Evolutionary conservation across 1,284 basidiomycete species (phyloP), one percentile per base, ranked within the genome.

Genomic region (Ganoderma lucidum): DNA sequence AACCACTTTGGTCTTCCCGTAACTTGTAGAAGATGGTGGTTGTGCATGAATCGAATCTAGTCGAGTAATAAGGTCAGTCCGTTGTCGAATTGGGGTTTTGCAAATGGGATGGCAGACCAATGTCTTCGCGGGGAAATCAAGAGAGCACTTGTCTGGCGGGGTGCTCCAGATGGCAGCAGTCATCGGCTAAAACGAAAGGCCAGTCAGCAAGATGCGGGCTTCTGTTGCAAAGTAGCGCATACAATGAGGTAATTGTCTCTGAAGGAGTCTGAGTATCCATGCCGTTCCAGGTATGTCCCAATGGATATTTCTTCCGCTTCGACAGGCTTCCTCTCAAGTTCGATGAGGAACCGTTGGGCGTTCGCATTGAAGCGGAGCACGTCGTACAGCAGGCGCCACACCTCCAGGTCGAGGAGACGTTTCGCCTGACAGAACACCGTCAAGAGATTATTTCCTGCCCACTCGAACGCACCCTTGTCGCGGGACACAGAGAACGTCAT

Each of bases 91-190:
- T 42, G 12, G 59, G 23, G 59, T 8, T 37, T 42, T 41, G 39
- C 14, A 8, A 35, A 14, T 61, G 39, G 32, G 23, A 23, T 1
- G 15, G 73, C 80, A 10, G 70, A 93, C 88, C 75, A 95, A 80
- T 0, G 93, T 94, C 28, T 84, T 83, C 0, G 89, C 92, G 6
- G 93, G 93, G 76, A 95, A 94, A 69, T 92, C 89, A 55, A 90
- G 79, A 8, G 89, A 84, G 68, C 91, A 93, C 72, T 88, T 88
- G 74, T 91, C 89, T 5, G 93, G 90, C 0, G 93, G 90, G 0
- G 92, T 94, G 58, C 89, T 92, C 93, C 93, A 96, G 64, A 95
- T 91, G 3, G 90, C 90, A 1, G 91, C 91, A 23, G 91, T 93
- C 91, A 94, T 93, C 0, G 92, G 92, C 93, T 94, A 39, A 9